A percentile compares a stretch with the other conserved stretches of the same genome.
phyloP scores from a whole-genome alignment of 163 green algal species.

The Scenedesmus sp. region DNA sequence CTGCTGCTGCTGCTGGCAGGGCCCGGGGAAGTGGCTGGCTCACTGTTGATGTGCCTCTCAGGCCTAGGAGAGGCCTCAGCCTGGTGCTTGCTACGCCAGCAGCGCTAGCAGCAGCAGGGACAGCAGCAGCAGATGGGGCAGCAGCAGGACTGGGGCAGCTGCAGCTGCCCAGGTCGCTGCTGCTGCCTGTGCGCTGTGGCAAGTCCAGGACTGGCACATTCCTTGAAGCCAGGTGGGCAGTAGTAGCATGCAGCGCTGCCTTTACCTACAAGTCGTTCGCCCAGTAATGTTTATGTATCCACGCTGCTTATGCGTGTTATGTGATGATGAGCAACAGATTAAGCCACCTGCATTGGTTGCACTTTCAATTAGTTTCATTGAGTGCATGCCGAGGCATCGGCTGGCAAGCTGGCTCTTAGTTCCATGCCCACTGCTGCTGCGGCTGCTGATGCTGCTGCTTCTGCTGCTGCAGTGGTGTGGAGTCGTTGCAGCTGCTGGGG shows the following conservation, averaged over 20 bases:
- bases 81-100: background rate
- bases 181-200: background rate
- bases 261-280: background rate
- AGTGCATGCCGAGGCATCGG: background rate
- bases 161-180: background rate
- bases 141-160: background rate
- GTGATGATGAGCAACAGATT: background rate
- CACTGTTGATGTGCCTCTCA: background rate
- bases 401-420: background rate
- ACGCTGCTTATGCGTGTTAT: background rate
- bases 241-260: background rate
- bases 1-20: conserved; percentile 10
- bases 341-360: background rate
- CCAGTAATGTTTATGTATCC: background rate
- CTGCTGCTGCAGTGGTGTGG: background rate
- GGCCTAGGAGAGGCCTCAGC: background rate
- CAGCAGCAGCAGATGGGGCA: background rate
- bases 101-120: conserved; percentile 4
- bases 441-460: background rate
- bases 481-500: conserved; percentile 10
- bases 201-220: background rate
- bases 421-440: background rate
- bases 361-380: background rate
- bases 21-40: background rate
- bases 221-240: background rate